These are phyloP conservation scores for Cyclotella choctawhatcheeana DNA, from an alignment of 108 stramenopile genomes.

Conservation along the genomic window DNA sequence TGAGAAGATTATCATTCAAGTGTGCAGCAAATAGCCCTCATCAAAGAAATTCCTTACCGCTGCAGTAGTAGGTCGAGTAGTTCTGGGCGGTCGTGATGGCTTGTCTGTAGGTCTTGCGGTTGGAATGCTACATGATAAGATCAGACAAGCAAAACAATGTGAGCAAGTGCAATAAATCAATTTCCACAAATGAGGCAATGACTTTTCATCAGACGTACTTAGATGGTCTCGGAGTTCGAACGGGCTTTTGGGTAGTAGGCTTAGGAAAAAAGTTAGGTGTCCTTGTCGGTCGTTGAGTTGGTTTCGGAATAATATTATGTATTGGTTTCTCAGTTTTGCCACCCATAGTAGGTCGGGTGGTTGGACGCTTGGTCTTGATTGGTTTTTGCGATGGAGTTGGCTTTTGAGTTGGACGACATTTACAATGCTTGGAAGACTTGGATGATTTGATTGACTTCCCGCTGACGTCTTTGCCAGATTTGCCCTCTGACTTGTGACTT, in stretches of 20 bases:
- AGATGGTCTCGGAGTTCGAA: neutral
- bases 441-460: constrained; percentile 1
- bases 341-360: neutral
- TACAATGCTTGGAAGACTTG: constrained; percentile 1
- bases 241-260: neutral
- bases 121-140: neutral
- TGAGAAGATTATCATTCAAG: neutral
- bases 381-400: neutral
- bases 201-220: neutral
- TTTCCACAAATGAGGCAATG: neutral
- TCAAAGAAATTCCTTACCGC: neutral
- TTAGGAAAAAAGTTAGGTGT: constrained; percentile 1
- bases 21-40: too few relatives aligned
- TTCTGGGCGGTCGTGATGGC: neutral
- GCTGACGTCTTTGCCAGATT: neutral
- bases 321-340: neutral
- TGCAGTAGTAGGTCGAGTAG: neutral
- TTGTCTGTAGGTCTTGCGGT: neutral
- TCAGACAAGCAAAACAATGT: neutral
- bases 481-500: neutral
- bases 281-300: neutral
- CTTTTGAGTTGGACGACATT: neutral
- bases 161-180: neutral
- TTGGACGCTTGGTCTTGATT: neutral
- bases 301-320: neutral